phyloP scores from a whole-genome alignment of 1,139 yeast species.

The Suhomyces ambrosiae region DNA sequence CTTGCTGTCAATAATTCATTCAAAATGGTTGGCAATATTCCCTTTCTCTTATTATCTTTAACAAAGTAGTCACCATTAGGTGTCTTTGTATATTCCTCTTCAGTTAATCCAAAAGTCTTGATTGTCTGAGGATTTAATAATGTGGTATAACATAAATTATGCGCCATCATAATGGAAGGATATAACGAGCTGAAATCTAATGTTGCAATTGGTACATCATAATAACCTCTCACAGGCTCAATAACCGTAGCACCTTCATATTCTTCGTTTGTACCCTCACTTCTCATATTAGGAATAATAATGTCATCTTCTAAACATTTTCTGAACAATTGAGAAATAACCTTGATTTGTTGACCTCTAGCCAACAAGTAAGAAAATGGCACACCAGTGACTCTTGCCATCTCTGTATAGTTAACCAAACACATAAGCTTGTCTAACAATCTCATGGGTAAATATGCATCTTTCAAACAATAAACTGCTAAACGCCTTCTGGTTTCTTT shows the following conservation, averaged over 20 bases:
- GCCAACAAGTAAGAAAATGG: slow-evolving; percentile 88
- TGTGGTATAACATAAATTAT: slow-evolving; percentile 93
- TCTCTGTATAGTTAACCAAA: slow-evolving; percentile 93
- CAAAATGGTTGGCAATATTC: slow-evolving; percentile 88
- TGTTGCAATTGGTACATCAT: slow-evolving; percentile 96
- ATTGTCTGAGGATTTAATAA: slow-evolving; percentile 71
- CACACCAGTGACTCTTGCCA: slow-evolving; percentile 99
- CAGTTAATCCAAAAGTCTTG: slow-evolving; percentile 60
- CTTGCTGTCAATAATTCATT: slow-evolving; percentile 89
- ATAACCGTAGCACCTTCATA: slow-evolving; percentile 99
- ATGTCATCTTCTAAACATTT: slow-evolving; percentile 85
- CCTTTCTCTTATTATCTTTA: slow-evolving; percentile 69
- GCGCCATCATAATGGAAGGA: slow-evolving; percentile 99
- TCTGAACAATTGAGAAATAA: slow-evolving; percentile 89
- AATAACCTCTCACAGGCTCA: slow-evolving; percentile 93
- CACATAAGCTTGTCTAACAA: slow-evolving; percentile 93
- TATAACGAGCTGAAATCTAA: slow-evolving; percentile 96
- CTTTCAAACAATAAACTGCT: slow-evolving; percentile 96
- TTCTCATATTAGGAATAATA: slow-evolving; percentile 86
- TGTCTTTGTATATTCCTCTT: slow-evolving; percentile 79
- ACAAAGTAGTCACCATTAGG: slow-evolving; percentile 95
- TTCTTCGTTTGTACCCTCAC: slow-evolving; percentile 83
- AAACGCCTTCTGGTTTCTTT: slow-evolving; percentile 90
- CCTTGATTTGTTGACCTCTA: slow-evolving; percentile 97
- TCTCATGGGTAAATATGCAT: slow-evolving; percentile 88